A percentile compares a stretch with the other conserved stretches of the same genome.
Evolutionary conservation across 2,329 filamentous ascomycete genomes (phyloP).

Genomic region (Acephala macrosclerotiorum): DNA sequence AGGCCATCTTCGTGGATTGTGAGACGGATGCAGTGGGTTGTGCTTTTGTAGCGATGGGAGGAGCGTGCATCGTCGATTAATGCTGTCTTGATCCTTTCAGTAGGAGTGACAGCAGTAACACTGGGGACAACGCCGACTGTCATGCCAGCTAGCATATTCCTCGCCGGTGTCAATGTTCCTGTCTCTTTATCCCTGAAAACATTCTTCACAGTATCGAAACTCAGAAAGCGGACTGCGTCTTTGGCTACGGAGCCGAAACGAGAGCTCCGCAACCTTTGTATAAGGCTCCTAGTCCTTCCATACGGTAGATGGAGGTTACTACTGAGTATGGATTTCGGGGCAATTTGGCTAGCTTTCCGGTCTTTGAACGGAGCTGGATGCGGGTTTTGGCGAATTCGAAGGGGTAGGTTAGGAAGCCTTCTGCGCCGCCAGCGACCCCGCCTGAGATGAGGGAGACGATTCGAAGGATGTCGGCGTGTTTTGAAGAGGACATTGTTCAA

Average conservation of each 20-base stretch:
- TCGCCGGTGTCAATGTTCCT: constrained; percentile 60
- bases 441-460: constrained; percentile 38
- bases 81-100: constrained; percentile 73
- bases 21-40: constrained; percentile 43
- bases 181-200: constrained; percentile 58
- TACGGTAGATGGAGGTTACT: constrained; percentile 59
- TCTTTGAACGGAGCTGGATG: constrained; percentile 58
- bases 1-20: constrained; percentile 51
- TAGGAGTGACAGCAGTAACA: constrained; percentile 71
- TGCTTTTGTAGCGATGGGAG: constrained; percentile 40
- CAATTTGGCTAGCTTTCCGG: constrained; percentile 45
- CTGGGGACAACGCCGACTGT: constrained; percentile 66
- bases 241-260: constrained; percentile 56
- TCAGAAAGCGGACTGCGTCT: constrained; percentile 70
- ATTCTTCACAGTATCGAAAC: constrained; percentile 70
- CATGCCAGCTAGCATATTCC: constrained; percentile 71
- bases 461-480: constrained; percentile 22
- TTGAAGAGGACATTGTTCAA: constrained; percentile 1
- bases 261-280: constrained; percentile 39
- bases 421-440: constrained; percentile 37
- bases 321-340: constrained; percentile 65
- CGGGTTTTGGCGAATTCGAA: constrained; percentile 74
- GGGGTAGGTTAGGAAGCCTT: constrained; percentile 56
- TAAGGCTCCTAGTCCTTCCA: constrained; percentile 65
- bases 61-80: constrained; percentile 47